phyloP scores from a whole-genome alignment of 2,329 filamentous ascomycete species.

The Fusarium sp. region DNA sequence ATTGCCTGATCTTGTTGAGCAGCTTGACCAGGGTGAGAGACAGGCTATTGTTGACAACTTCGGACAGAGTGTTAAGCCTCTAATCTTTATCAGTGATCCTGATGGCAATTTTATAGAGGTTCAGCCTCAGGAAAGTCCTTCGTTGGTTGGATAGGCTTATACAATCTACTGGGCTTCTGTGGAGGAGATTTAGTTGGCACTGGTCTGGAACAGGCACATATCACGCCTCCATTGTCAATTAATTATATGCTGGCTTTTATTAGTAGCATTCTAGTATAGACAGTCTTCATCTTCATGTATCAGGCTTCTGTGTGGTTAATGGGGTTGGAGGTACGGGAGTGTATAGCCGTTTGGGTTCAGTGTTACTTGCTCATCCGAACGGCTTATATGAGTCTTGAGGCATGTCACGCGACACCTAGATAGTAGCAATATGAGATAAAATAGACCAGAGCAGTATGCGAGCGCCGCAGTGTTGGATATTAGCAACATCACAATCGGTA shows the following conservation, averaged over 20 bases:
- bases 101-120: conserved; percentile 22
- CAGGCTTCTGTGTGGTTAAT: background rate
- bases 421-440: too few species aligned
- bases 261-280: background rate
- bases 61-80: background rate
- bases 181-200: too few species aligned
- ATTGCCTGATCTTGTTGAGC: background rate
- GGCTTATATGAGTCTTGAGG: background rate
- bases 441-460: background rate
- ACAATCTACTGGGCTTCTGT: background rate
- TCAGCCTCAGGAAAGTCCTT: background rate
- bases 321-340: background rate
- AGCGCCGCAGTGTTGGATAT: background rate
- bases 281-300: background rate
- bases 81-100: conserved; percentile 5
- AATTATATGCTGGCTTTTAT: background rate
- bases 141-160: background rate
- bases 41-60: background rate
- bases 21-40: conserved; percentile 2
- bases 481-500: background rate
- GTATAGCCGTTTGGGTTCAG: background rate
- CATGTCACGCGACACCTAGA: background rate
- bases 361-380: background rate
- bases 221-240: background rate
- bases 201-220: background rate